Percentiles rank a stretch among this genome's conserved stretches.
Evolutionary conservation across 768 basidiomycete species (phyloP).

Genomic region (Phanerochaete carnosa): DNA sequence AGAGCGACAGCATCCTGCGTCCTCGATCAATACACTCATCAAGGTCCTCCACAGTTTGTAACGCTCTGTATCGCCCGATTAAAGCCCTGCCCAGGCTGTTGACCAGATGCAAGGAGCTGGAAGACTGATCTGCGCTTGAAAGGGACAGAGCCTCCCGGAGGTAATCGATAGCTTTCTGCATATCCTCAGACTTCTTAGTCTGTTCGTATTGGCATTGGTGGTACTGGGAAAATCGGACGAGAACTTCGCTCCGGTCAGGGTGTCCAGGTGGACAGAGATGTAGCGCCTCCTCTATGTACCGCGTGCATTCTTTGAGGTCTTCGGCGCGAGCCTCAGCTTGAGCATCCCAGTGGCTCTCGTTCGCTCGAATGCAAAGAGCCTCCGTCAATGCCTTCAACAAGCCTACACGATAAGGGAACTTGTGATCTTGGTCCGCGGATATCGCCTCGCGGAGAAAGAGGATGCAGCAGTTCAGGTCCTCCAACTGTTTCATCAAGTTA

Average conservation of each 20-base stretch:
- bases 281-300: background rate
- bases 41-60: background rate
- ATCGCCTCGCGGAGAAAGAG: background rate
- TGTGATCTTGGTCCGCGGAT: background rate
- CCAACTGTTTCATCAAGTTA: background rate
- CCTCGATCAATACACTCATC: background rate
- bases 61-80: background rate
- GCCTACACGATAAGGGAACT: background rate
- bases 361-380: background rate
- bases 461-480: background rate
- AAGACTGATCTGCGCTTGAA: background rate
- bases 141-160: background rate
- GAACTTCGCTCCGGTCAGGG: background rate
- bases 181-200: background rate
- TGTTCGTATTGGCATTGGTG: background rate
- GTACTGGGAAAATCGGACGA: background rate
- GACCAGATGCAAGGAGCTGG: background rate
- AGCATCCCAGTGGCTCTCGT: background rate
- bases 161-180: background rate
- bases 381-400: background rate
- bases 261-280: background rate
- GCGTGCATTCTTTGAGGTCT: background rate
- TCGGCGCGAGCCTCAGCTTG: background rate
- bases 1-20: background rate
- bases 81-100: background rate